Evolutionary conservation across 441 rosid genomes (phyloP), one percentile per base, ranked within the genome.

Genomic region (Syzygium syzygioides): DNA sequence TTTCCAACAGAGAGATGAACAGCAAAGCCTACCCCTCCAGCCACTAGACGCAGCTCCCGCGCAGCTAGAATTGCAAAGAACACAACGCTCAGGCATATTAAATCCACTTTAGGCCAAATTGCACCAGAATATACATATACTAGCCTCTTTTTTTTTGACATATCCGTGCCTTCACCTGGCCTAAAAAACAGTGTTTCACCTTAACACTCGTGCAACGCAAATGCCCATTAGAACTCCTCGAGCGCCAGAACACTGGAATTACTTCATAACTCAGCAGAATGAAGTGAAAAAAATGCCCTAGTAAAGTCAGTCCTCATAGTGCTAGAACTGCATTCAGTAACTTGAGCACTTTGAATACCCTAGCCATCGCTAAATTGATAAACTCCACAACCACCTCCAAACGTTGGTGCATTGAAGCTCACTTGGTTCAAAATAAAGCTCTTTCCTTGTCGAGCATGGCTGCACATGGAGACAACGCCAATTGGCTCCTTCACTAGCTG

Each of bases 401-500:
- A 71, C 26, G 30, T 41, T 41, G 66, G 66, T 18, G 32, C 66
- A 60, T 13, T 28, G 17, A 32, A 84, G 19, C 20, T 52, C 66
- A 98, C 99, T 97, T 98, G 99, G 92, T 97, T 98, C 90, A 98
- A 90, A 66, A 98, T 96, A 87, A 93, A 98, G 95, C 98, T 97
- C 92, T 97, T 96, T 53, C 99, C 99, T 92, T 97, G 99, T 41
- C 99, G 98, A 93, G 99, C 95, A 60, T 98, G 96, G 87, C 99
- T 98, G 68, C 99, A 97, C 87, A 98, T 99, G 4, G 99, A 96
- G 85, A 97, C 99, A 62, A 98, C 96, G 37, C 99, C 99, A 41
- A 98, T 94, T 15, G 99, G 99, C 48, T 90, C 98, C 94, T 97
- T 97, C 56, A 97, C 99, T 57, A 97, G 98, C 93, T 95, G 99